These are phyloP conservation scores for Penicillium brevicompactum DNA, from an alignment of 2,329 filamentous ascomycete genomes.

Conservation along the genomic window DNA sequence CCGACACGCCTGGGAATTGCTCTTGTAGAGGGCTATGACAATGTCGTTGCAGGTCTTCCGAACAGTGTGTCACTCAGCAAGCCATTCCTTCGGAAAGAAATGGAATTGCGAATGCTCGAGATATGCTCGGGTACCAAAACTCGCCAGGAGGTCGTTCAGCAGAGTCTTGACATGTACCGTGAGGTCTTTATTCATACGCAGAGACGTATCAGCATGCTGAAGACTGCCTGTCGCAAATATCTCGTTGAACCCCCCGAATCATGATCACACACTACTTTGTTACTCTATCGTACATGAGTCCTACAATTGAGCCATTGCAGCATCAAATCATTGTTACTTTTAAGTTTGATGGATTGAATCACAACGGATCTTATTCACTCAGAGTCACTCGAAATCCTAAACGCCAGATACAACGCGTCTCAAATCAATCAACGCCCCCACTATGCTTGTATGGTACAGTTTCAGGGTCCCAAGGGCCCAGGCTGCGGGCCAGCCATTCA, in stretches of 20 bases:
- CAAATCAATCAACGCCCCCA: too few relatives aligned
- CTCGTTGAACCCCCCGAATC: slow-evolving; percentile 44
- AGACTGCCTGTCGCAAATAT: slow-evolving; percentile 61
- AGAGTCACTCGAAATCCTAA: too few relatives aligned
- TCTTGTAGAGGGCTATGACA: slow-evolving; percentile 90
- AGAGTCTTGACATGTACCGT: slow-evolving; percentile 84
- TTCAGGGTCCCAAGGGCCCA: too few relatives aligned
- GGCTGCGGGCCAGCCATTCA: too few relatives aligned
- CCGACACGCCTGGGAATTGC: slow-evolving; percentile 90
- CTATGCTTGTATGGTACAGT: too few relatives aligned
- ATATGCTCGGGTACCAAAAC: slow-evolving; percentile 87
- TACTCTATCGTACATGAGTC: background rate
- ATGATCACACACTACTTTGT: slow-evolving; percentile 5
- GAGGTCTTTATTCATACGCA: slow-evolving; percentile 82
- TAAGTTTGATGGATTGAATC: background rate
- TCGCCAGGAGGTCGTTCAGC: slow-evolving; percentile 72
- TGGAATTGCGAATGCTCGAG: slow-evolving; percentile 95
- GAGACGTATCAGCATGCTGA: slow-evolving; percentile 68
- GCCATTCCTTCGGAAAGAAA: slow-evolving; percentile 94
- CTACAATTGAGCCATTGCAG: background rate
- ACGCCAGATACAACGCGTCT: too few relatives aligned
- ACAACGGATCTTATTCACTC: background rate
- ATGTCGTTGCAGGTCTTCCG: slow-evolving; percentile 80
- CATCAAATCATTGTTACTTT: background rate
- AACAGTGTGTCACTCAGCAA: slow-evolving; percentile 75